Base-by-base conservation (phyloP, 345 rosid genomes). In the Salix suchowensis region DNA sequence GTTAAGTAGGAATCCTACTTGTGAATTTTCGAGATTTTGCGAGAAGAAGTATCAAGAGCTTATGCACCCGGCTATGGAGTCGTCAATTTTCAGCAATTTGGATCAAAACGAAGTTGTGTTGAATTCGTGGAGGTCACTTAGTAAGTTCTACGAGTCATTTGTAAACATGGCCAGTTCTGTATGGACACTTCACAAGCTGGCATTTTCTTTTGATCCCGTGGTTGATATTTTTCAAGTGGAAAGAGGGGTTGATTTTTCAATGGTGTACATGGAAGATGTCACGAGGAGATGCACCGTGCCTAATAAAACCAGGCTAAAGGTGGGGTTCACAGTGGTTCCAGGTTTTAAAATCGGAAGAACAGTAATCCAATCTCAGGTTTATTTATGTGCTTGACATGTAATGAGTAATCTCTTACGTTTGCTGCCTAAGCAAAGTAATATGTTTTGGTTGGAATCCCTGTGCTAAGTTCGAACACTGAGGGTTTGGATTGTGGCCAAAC, bases 181-280 rank as follows among this genome's bases (percentile, higher is more conserved):
- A 48, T 96, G 97, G 98, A 83, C 83, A 4, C 88, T 96, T 77
- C 97, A 91, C 48, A 88, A 89, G 88, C 71, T 96, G 84, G 98
- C 94, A 2, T 86, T 92, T 82, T 91, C 89, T 0, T 93, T 92
- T 80, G 94, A 96, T 85, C 97, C 99, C 3, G 80, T 74, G 0
- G 96, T 91, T 81, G 97, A 93, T 83, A 89, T 93, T 60, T 96
- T 91, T 84, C 92, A 87, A 85, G 90, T 96, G 32, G 98, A 96
- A 83, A 89, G 86, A 67, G 97, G 98, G 50, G 84, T 80, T 24
- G 96, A 91, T 73, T 93, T 89, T 72, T 91, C 97, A 0, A 78
- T 91, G 80, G 88, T 96, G 7, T 96, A 89, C 82, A 91, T 96
- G 98, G 97, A 91, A 88, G 91, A 93, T 84, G 88, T 91, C 26